Conservation (phyloP, 2,329 filamentous ascomycete species). For the Cladosporium austrohemisphaericum region DNA sequence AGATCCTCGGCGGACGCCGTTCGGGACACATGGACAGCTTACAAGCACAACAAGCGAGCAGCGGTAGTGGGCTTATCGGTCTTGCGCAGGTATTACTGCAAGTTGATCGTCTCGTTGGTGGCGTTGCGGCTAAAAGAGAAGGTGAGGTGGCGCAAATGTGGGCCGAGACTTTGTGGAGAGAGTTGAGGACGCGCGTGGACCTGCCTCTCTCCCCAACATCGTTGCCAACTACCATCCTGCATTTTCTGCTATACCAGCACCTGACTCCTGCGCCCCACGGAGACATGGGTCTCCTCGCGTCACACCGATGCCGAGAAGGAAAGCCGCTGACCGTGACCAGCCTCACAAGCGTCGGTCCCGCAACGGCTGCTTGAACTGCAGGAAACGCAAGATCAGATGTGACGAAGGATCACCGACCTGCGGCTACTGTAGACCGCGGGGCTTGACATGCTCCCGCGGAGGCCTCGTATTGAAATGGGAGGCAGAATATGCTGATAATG, state of each 20-base stretch:
- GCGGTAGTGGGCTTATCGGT: too few relatives aligned
- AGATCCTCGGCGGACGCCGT: too few relatives aligned
- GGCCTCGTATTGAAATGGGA: conserved; percentile 27
- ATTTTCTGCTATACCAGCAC: conserved; percentile 4
- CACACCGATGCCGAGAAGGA: conserved; percentile 17
- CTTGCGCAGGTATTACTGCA: background rate
- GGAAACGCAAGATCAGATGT: conserved; percentile 40
- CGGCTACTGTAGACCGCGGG: conserved; percentile 36
- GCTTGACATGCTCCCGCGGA: conserved; percentile 35
- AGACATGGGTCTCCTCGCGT: conserved; percentile 10
- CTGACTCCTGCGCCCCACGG: background rate
- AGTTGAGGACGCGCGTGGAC: conserved; percentile 4
- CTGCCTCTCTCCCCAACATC: conserved; percentile 5
- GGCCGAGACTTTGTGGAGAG: conserved; percentile 9
- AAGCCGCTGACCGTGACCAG: conserved; percentile 18
- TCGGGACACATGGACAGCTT: too few relatives aligned
- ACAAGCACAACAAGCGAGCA: too few relatives aligned
- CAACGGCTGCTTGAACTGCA: conserved; percentile 40
- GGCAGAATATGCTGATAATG: conserved; percentile 39
- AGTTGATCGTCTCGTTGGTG: background rate
- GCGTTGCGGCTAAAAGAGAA: background rate
- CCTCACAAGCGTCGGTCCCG: conserved; percentile 31
- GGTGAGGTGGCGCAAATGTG: background rate
- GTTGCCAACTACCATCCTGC: background rate
- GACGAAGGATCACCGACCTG: conserved; percentile 39